Conservation (phyloP, 257 asterid genomes). For the Sherardia arvensis region DNA sequence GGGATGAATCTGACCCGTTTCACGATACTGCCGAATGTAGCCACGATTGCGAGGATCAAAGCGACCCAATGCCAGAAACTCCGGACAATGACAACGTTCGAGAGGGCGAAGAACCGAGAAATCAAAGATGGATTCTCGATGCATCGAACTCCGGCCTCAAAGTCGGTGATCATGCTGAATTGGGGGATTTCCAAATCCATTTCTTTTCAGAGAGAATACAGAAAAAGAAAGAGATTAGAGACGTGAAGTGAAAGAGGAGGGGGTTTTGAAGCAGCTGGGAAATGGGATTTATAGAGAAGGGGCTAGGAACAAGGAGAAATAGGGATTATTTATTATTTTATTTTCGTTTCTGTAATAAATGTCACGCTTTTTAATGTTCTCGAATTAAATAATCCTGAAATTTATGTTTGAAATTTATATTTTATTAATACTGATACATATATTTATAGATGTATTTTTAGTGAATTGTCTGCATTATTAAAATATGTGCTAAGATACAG, state of each 20-base stretch:
- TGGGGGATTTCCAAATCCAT: constrained; percentile 57
- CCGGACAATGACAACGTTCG: constrained; percentile 24
- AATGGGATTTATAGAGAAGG: constrained; percentile 1
- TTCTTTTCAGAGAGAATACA: background rate
- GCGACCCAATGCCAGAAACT: constrained; percentile 92
- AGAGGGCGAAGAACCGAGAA: constrained; percentile 33
- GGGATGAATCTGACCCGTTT: constrained; percentile 44
- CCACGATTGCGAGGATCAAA: constrained; percentile 50
- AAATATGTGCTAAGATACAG: background rate
- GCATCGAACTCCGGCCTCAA: constrained; percentile 66
- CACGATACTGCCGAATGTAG: constrained; percentile 55
- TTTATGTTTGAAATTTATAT: too few species aligned
- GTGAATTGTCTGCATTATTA: too few species aligned
- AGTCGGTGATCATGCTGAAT: constrained; percentile 51
- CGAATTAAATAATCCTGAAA: background rate
- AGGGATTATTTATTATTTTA: background rate
- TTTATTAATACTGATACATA: too few species aligned
- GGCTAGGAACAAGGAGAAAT: background rate
- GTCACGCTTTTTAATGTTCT: background rate
- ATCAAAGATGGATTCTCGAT: constrained; percentile 50
- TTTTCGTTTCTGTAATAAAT: background rate
- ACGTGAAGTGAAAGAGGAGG: constrained; percentile 8
- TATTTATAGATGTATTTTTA: too few species aligned
- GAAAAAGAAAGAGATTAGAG: background rate
- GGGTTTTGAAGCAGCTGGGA: background rate